phyloP scores from a whole-genome alignment of 2,329 filamentous ascomycete species.

The Aureobasidium mangrovei region DNA sequence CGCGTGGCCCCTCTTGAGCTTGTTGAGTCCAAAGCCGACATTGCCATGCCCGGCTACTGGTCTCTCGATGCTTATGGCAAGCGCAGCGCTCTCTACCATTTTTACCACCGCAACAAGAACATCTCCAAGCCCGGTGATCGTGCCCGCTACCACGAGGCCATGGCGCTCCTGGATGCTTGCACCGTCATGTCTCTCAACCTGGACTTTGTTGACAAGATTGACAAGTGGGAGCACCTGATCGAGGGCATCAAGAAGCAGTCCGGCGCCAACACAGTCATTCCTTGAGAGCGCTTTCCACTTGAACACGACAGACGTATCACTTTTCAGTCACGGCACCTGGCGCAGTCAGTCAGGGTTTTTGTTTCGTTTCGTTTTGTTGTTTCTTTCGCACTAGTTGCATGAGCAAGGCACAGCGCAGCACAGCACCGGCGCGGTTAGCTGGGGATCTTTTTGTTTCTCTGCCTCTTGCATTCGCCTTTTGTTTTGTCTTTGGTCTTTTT shows the following conservation, averaged over 20 bases:
- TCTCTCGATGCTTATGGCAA: neutral
- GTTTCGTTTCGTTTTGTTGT: neutral
- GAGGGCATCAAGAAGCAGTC: neutral
- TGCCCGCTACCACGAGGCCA: neutral
- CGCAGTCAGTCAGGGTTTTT: neutral
- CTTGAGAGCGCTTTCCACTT: neutral
- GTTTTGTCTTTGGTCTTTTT: neutral
- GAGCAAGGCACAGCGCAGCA: neutral
- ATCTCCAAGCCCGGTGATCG: constrained; percentile 11
- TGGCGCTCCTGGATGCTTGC: constrained; percentile 5
- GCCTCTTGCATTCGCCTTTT: neutral
- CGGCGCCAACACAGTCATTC: neutral
- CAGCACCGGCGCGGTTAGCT: neutral
- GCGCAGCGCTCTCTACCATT: neutral
- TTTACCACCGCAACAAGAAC: constrained; percentile 5
- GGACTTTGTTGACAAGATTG: constrained; percentile 10
- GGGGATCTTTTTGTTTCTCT: no score
- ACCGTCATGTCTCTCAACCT: constrained; percentile 3
- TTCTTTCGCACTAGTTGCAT: neutral
- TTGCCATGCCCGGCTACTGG: constrained; percentile 8
- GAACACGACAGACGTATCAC: neutral
- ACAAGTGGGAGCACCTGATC: constrained; percentile 6
- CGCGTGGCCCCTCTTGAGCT: constrained; percentile 5
- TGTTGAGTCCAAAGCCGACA: neutral
- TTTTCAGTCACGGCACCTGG: neutral